Evolutionary conservation across 306 rosid genomes (phyloP), one percentile per base, ranked within the genome.

Genomic region (Crataegus laevigata): DNA sequence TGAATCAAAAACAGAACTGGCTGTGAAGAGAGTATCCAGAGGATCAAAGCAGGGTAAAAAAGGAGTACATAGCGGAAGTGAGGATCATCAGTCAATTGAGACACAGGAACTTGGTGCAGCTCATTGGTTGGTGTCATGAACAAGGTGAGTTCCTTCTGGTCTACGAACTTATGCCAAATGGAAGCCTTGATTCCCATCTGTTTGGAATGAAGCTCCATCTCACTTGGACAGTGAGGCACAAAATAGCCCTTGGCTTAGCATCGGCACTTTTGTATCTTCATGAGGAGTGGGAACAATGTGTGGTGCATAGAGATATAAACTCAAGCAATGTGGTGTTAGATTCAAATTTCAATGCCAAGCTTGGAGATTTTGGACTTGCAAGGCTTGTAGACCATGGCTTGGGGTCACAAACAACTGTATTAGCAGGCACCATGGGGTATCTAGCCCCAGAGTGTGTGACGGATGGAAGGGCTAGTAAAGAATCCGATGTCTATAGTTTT

Each of bases 221-320:
- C 25, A 64, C 75, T 54, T 91, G 96, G 97, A 19, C 42, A 1
- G 30, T 79, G 18, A 88, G 97, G 82, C 68, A 84, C 82, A 91
- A 88, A 62, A 75, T 91, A 57, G 90, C 90, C 11, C 68, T 84
- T 15, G 96, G 96, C 9, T 74, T 91, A 66, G 89, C 93, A 43
- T 88, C 91, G 11, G 62, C 97, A 3, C 75, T 91, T 18, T 75
- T 91, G 11, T 89, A 91, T 34, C 93, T 89, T 66, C 96, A 91
- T 42, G 93, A 91, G 78, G 97, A 91, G 67, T 88, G 97, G 90
- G 93, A 91, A 69, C 96, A 89, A 70, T 91, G 91, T 71, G 93
- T 91, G 14, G 91, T 91, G 18, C 97, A 91, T 62, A 86, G 96
- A 75, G 97, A 89, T 65, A 85, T 91, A 12, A 91, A 91, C 72